Evolutionary conservation across 2,329 filamentous ascomycete species (phyloP), one percentile per base, ranked within the genome.

Genomic region (Cladosporium sp.): DNA sequence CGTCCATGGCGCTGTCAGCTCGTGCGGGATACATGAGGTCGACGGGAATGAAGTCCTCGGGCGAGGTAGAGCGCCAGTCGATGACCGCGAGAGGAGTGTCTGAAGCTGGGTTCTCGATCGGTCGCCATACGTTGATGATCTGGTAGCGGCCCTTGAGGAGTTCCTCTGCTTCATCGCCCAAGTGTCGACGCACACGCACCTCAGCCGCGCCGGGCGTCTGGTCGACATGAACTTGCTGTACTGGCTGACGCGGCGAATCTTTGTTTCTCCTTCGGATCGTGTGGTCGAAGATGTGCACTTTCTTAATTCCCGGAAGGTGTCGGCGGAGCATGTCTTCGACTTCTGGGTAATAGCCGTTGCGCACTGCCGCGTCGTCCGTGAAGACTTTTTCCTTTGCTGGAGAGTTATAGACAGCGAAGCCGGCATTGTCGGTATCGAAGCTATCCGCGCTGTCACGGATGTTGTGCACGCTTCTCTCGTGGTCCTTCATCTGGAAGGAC

Each of bases 101-200:
- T 66, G 88, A 86, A 7, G 91, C 84, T 2, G 89, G 86, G 41
- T 81, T 80, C 34, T 83, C 82, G 69, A 91, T 89, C 0, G 89
- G 88, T 44, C 89, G 82, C 89, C 89, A 91, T 18, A 91, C 88
- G 68, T 91, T 91, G 75, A 91, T 87, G 72, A 90, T 86, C 73
- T 90, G 87, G 72, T 86, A 89, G 5, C 89, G 82, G 8, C 83
- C 82, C 65, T 82, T 80, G 2, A 90, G 70, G 11, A 90, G 77
- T 64, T 82, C 80, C 32, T 88, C 85, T 0, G 83, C 85, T 71
- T 88, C 86, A 1, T 81, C 81, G 0, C 84, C 80, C 0, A 90
- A 69, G 71, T 92, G 89, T 1, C 87, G 81, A 1, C 86, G 81
- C 15, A 91, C 88, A 14, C 90, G 84, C 1, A 77, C 82, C 67